These are phyloP conservation scores for Clitopilus passeckerianus DNA, from an alignment of 768 basidiomycete species.

Conservation along the genomic window DNA sequence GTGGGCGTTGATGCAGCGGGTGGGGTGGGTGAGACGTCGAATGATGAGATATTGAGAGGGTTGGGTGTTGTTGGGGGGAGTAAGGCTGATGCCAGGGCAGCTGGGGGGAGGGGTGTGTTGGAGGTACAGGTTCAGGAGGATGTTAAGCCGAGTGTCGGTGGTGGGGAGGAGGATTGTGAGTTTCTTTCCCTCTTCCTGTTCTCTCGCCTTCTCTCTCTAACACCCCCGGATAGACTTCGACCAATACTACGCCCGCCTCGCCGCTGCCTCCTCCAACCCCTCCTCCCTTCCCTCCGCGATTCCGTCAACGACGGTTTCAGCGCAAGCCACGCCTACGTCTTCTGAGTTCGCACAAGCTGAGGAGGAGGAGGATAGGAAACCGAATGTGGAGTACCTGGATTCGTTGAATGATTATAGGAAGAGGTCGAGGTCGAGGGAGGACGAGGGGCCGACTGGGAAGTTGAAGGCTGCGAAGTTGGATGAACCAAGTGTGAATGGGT, in stretches of 20 bases:
- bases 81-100: conserved; percentile 14
- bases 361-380: conserved; percentile 70
- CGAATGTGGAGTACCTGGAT: conserved; percentile 60
- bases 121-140: conserved; percentile 16
- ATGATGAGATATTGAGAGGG: conserved; percentile 71
- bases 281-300: too few species aligned
- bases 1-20: conserved; percentile 8
- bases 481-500: conserved; percentile 22
- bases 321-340: conserved; percentile 53
- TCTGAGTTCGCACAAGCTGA: conserved; percentile 31
- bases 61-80: conserved; percentile 49
- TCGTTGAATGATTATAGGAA: conserved; percentile 71
- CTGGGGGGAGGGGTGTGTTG: conserved; percentile 1
- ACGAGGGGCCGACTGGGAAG: conserved; percentile 34
- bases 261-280: conserved; percentile 33
- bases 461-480: conserved; percentile 40
- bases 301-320: conserved; percentile 42
- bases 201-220: neutral
- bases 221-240: conserved; percentile 58
- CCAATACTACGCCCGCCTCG: conserved; percentile 77
- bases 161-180: conserved; percentile 61
- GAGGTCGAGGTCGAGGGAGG: conserved; percentile 63
- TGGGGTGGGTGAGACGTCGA: conserved; percentile 21
- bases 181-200: conserved; percentile 4
- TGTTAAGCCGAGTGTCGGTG: conserved; percentile 32